Conservation (phyloP, 352 stramenopile species). For the Pelagophyceae sp. region DNA sequence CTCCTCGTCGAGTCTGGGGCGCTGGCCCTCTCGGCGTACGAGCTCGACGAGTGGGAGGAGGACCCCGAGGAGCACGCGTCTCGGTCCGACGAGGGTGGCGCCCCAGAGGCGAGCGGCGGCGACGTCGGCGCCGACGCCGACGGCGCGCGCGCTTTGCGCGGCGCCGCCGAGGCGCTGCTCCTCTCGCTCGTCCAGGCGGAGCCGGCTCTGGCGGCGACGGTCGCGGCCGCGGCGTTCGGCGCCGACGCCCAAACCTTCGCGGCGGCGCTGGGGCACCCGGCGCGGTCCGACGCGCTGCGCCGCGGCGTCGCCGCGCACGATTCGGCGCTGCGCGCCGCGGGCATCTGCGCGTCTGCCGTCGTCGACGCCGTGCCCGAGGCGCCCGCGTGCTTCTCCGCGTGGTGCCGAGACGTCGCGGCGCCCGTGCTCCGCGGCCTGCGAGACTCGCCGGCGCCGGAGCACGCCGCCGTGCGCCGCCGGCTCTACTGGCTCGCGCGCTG, state of each 20-base stretch:
- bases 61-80: neutral
- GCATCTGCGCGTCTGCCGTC: neutral
- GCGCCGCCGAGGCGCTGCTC: neutral
- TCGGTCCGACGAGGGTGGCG: neutral
- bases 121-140: neutral
- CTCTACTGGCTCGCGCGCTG: constrained; percentile 9
- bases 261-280: neutral
- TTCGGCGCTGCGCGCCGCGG: neutral
- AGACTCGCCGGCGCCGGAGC: neutral
- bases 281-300: no score
- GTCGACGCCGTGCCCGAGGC: neutral
- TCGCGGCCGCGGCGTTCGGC: neutral
- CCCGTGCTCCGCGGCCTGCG: neutral
- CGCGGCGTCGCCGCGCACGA: neutral
- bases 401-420: neutral
- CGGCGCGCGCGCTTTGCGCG: neutral
- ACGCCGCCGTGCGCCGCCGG: neutral
- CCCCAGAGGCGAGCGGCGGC: neutral
- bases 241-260: no score
- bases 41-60: neutral
- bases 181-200: neutral
- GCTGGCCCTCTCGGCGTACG: neutral
- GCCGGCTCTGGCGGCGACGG: neutral
- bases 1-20: neutral
- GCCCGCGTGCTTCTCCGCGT: neutral